Base-by-base conservation (phyloP, 805 yeast species). In the Kregervanrija delftensis region DNA sequence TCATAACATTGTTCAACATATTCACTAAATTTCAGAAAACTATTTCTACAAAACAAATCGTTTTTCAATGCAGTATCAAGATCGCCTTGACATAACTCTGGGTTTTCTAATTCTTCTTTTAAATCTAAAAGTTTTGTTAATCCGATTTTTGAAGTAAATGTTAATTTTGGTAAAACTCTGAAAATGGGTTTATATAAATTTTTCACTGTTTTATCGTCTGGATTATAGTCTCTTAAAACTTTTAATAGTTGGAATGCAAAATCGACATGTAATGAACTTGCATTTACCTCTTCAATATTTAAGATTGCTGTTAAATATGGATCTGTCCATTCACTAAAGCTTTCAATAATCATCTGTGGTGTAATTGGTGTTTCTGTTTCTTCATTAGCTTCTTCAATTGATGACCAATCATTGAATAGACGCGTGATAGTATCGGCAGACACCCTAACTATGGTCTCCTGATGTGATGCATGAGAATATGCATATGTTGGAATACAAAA, bases 401-500 rank as follows among this genome's bases (percentile, higher is more conserved):
- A 64, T n/a, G 61, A 66, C 64, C 67, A 64, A 30, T 57, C 51
- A 35, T 62, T 67, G 51, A 77, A 76, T 48, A 85, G 61, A 53
- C 93, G 68, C 44, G 69, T 66, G 35, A 86, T 63, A 3, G 86
- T 77, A 62, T 84, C 91, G 4, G 81, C 77, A 30, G 83, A 80
- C 28, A 85, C 73, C 31, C 76, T 64, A 6, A 81, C 73, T 56
- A 89, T 64, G 48, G 81, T 70, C 40, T 71, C 73, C 60, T 87
- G 96, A 59, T 89, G 95, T 13, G 66, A 66, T 0, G 71, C 67
- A 54, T 82, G 89, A 32, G 95, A 84, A 57, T 79, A 84, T 34
- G 93, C 81, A 60, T 86, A 88, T 0, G 86, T 95, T 0, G 97
- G 96, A 13, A 90, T 71, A 59, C 96, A 89, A 56, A 86, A 90